Base-by-base conservation (phyloP, 305 asterid species). In the Salvia sclarea region DNA sequence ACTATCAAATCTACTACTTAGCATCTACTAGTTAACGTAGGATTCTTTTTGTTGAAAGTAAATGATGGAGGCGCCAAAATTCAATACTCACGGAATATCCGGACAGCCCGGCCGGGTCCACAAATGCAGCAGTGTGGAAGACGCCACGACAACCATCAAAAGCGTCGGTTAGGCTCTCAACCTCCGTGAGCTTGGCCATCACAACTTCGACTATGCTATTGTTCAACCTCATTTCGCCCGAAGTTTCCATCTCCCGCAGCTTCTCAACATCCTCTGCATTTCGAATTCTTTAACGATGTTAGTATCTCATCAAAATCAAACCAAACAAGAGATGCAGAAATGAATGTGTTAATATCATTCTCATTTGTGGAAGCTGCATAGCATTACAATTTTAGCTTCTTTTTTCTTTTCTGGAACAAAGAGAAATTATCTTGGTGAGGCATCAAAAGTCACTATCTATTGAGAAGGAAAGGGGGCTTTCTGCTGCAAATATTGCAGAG, bases 81-180 rank as follows among this genome's bases (percentile, higher is more conserved):
- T 10, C 54, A 31, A 20, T 11, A 80, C 97, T 85, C 71, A 94
- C 98, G 0, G 97, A 63, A 78, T 91, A 94, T 68, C 98, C 98
- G 11, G 98, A 84, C 47, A 87, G 70, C 22, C 98, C 98, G 22
- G 96, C 81, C 1, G 97, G 96, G 76, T 94, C 98, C 68, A 94
- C 82, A 20, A 94, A 88, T 5, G 93, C 85, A 38, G 96, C 86
- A 1, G 96, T 91, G 66, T 94, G 98, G 65, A 91, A 87, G 6
- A 94, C 90, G 28, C 86, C 89, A 31, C 81, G 80, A 55, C 97
- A 94, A 61, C 97, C 97, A 61, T 79, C 62, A 72, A 94, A 88
- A 0, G 97, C 96, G 52, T 70, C 84, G 5, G 69, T 65, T 20
- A 94, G 77, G 81, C 86, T 83, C 20, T 83, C 87, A 6, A 84